Evolutionary conservation across 345 rosid genomes (phyloP).

Genomic region (Aethionema arabicum): DNA sequence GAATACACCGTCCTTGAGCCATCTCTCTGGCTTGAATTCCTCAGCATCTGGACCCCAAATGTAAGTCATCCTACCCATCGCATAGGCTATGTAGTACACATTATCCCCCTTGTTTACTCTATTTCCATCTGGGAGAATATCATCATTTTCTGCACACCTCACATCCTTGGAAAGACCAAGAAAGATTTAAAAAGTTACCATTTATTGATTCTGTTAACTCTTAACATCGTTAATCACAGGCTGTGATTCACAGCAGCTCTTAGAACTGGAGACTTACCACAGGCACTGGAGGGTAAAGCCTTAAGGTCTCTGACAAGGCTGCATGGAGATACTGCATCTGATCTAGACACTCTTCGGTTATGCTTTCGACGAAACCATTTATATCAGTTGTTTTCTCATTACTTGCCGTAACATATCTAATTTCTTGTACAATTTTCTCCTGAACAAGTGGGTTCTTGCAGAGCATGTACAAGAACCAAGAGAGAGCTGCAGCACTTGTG

Average conservation of each 20-base stretch:
- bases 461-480: conserved; percentile 77
- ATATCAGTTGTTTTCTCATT: conserved; percentile 27
- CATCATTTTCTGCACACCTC: conserved; percentile 60
- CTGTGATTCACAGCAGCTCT: no score
- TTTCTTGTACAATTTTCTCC: conserved; percentile 61
- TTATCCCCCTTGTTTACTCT: conserved; percentile 64
- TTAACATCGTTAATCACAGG: conserved; percentile 1
- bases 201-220: not conserved
- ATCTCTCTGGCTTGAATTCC: conserved; percentile 70
- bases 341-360: conserved; percentile 49
- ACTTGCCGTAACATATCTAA: conserved; percentile 40
- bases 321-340: conserved; percentile 81
- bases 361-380: conserved; percentile 41
- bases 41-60: conserved; percentile 81
- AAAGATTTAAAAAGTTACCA: not conserved
- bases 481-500: conserved; percentile 52
- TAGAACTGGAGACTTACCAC: conserved; percentile 31
- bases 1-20: conserved; percentile 63
- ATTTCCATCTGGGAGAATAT: conserved; percentile 65
- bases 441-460: conserved; percentile 70
- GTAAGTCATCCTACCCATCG: conserved; percentile 78
- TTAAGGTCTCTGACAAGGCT: conserved; percentile 67
- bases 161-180: conserved; percentile 46
- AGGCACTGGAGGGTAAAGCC: conserved; percentile 71
- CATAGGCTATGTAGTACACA: conserved; percentile 53